phyloP scores from a whole-genome alignment of 805 yeast genomes.

The Saccharomycopsis fibuligera region DNA sequence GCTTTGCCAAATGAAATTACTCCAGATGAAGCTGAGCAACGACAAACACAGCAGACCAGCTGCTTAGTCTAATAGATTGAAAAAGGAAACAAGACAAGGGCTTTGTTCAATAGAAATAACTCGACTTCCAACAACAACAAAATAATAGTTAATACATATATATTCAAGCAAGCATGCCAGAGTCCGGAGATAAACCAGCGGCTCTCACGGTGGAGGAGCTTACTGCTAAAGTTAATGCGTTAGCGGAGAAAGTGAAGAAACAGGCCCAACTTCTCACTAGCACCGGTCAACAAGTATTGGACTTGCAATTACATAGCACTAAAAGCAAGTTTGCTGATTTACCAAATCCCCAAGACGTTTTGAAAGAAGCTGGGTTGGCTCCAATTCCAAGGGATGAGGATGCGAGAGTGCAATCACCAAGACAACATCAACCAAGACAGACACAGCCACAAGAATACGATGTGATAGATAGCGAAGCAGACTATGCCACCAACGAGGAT shows the following conservation, averaged over 20 bases:
- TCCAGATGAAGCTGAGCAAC: too few relatives aligned
- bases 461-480: slow-evolving; percentile 36
- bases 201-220: slow-evolving; percentile 25
- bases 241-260: slow-evolving; percentile 50
- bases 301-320: slow-evolving; percentile 55
- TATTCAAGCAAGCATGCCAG: too few relatives aligned
- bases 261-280: slow-evolving; percentile 61
- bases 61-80: too few relatives aligned
- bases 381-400: slow-evolving; percentile 12
- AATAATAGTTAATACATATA: too few relatives aligned
- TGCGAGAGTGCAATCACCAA: too few relatives aligned
- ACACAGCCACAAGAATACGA: slow-evolving; percentile 17
- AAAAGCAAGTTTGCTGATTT: slow-evolving; percentile 33
- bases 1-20: too few relatives aligned
- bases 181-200: background rate
- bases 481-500: slow-evolving; percentile 76
- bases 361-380: slow-evolving; percentile 9
- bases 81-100: too few relatives aligned
- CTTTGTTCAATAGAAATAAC: too few relatives aligned
- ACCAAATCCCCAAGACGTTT: slow-evolving; percentile 24
- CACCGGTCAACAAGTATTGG: slow-evolving; percentile 75
- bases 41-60: too few relatives aligned
- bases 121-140: too few relatives aligned
- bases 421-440: slow-evolving; percentile 15
- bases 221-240: slow-evolving; percentile 40